Evolutionary conservation across 805 yeast genomes (phyloP), one percentile per base, ranked within the genome.

Genomic region (Ogataea pignaliae): DNA sequence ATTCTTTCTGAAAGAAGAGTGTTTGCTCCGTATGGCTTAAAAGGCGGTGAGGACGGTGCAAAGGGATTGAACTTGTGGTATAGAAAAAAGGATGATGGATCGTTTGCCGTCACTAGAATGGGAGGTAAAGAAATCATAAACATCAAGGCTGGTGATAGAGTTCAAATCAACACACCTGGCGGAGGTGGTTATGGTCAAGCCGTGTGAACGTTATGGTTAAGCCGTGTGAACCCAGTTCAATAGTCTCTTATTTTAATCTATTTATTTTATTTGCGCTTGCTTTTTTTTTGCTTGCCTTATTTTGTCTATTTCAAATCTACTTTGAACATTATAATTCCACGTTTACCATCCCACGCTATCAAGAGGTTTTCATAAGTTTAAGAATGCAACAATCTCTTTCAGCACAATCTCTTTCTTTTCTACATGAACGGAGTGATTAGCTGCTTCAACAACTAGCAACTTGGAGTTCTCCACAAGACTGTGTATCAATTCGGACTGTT

Each of bases 1-100:
- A 72, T 69, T 53, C 60, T 61, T 33, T 70, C 69, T 65, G 76
- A 72, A 52, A 57, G 78, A 52, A 58, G 78, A 51, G 54, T 72
- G 1, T 54, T 69, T 38, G 65, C 75, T 3, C 78, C 78, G 4
- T 71, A 65, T 54, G 77, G 78, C 10, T 58, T 72, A 35, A 54
- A 63, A 34, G 77, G 78, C 0, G 78, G 78, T 21, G 57, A 47
- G 12, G 65, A 61, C 38, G 78, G 76, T 3, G 53, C 53, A 10
- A 57, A 75, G 44, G 78, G 78, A 7, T 47, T 50, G 51, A 52
- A 64, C 34, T 45, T 41, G 46, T 54, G 54, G 67, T 61, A 33
- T 52, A 51, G 52, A 36, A 44, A 39, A 16, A 50, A 48, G 36
- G 18, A 39, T 17, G 49, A 50, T 36, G 54, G 54, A 15, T 36